Base-by-base conservation (phyloP, 306 rosid genomes). In the Fagus crenata region DNA sequence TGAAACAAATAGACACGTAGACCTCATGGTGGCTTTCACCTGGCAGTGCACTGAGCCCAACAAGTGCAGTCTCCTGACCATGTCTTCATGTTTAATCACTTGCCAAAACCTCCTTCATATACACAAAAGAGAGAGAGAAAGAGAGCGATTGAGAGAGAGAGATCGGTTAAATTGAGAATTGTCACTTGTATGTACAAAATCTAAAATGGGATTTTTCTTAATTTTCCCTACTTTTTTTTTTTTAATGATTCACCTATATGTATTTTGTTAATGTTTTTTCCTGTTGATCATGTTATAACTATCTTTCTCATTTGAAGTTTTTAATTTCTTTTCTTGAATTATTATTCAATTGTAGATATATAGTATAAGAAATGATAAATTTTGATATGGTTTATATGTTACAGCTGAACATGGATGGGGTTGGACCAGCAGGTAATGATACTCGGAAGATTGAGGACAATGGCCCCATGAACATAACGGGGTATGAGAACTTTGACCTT, bases 1-100 rank as follows among this genome's bases (percentile, higher is more conserved):
- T 18, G 18, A 39, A 79, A 43, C 55, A 15, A 53, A 53, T 1
- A 73, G 6, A 78, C 69, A 71, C 82, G 73, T 79, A 76, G 67
- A 31, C 15, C 28, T 40, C 49, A 70, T 13, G 13, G 60, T 78
- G 53, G 18, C 72, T 60, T 71, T 61, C 76, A 59, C 49, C 81
- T 78, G 76, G 70, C 6, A 37, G 12, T 36, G 31, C 49, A 65
- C 28, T 64, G 46, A 37, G 32, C 46, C 70, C 70, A 6, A 65
- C 70, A 15, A 65, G 70, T 6, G 70, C 70, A 65, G 67, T 8
- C 40, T 7, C 40, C 67, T 7, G 3, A 15, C 49, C 49, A 37
- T 65, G 49, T 31, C 67, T 31, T 12, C 11, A 32, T 60, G 28
- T 65, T 36, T 31, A 22, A 36, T 6, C 49, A 37, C 5, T 65